A percentile compares a stretch with the other conserved stretches of the same genome.
Conservation (phyloP, 2,329 filamentous ascomycete species). For the Colletotrichum sp. region DNA sequence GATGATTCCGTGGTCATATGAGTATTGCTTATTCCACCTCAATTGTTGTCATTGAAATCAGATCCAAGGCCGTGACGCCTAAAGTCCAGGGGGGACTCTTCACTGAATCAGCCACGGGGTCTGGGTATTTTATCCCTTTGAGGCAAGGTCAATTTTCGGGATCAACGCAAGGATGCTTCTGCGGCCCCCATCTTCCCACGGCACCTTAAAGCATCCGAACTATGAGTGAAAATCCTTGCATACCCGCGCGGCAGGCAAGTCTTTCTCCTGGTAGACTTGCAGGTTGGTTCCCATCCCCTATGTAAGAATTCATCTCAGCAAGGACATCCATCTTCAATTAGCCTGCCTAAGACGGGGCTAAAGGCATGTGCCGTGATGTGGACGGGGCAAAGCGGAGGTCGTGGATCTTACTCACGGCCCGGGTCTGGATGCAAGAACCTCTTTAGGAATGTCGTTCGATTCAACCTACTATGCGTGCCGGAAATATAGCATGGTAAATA, state of each 20-base stretch:
- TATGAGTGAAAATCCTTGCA: background rate
- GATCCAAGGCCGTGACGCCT: background rate
- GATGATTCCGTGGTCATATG: background rate
- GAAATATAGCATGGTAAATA: background rate
- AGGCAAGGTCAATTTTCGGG: background rate
- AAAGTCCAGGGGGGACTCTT: background rate
- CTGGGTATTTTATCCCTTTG: background rate
- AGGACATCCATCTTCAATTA: background rate
- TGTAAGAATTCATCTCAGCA: background rate
- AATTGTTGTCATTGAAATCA: background rate
- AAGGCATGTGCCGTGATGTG: background rate
- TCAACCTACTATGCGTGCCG: background rate
- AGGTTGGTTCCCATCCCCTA: background rate
- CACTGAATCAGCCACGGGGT: background rate
- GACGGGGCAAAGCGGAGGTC: background rate
- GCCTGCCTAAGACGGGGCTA: accelerated
- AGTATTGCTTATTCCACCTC: background rate
- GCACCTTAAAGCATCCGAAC: background rate
- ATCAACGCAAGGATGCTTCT: background rate
- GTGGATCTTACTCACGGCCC: background rate
- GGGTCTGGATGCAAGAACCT: background rate
- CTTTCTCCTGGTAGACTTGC: background rate
- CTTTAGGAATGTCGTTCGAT: background rate
- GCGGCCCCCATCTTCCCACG: background rate
- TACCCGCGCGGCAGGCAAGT: background rate